Base-by-base conservation (phyloP, 345 rosid genomes). In the Populus davidiana region DNA sequence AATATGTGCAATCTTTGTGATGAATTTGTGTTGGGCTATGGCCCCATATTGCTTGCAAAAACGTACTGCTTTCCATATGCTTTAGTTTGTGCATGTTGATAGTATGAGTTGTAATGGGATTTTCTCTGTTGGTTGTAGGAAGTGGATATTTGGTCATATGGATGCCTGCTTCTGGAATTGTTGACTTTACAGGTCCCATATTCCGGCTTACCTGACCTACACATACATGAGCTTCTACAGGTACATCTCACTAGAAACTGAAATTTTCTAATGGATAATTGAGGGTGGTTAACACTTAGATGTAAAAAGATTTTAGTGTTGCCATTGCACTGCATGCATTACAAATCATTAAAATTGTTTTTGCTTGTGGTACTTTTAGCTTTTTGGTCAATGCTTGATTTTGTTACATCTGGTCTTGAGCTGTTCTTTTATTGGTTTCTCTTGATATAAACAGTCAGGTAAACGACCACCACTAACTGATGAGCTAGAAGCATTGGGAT, bases 91-190 rank as follows among this genome's bases (percentile, higher is more conserved):
- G 75, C 39, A 2, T 27, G n/a, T 80, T 70, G 31, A 23, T 21
- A 27, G 20, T 25, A 39, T 17, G 36, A 36, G 43, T 33, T 27
- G 38, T 72, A 6, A 56, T 31, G 41, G 35, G 27, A 14, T 6
- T 65, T 21, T 54, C 11, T 65, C 74, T 17, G 50, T 29, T 87
- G 68, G 54, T 81, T 84, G 82, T 93, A 96, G 99, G 98, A 92
- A 83, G 96, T 93, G 80, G 99, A 96, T 77, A 87, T 95, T 59
- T 95, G 99, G 99, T 95, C 99, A 44, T 95, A 88, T 25, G 99
- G 99, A 67, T 96, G 99, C 82, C 76, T 96, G 72, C 89, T 93
- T 80, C 86, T 88, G 8, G 97, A 96, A 83, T 79, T 96, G 81
- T 80, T 96, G 90, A 96, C 99, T 50, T 88, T 96, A 81, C 86